A percentile compares a stretch with the other conserved stretches of the same genome.
Conservation (phyloP, 345 rosid species). For the Gossypium ekmanianum region DNA sequence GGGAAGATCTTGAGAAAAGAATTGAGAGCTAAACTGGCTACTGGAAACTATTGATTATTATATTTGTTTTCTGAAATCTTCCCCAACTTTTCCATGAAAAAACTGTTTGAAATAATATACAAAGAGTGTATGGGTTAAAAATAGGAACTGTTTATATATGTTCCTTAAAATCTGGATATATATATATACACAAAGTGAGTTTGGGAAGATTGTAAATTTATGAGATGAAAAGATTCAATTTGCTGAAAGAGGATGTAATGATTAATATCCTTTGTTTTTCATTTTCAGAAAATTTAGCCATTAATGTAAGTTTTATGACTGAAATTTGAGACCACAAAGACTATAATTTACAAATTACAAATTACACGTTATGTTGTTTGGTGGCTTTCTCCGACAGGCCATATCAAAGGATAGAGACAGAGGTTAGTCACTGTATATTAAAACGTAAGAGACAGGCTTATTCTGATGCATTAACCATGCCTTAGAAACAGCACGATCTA, state of each 20-base stretch:
- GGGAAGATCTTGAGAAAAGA: constrained; percentile 77
- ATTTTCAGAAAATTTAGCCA: neutral
- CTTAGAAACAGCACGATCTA: neutral
- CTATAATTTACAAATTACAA: no score
- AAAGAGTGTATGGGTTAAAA: neutral
- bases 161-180: neutral
- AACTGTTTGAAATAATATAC: neutral
- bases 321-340: neutral
- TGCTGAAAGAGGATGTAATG: neutral
- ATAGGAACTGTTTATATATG: neutral
- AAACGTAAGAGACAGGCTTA: no score
- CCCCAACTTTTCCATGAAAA: neutral
- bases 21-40: constrained; percentile 45
- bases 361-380: no score
- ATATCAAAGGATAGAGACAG: neutral
- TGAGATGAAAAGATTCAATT: constrained; percentile 6
- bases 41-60: constrained; percentile 14
- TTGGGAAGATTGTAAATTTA: constrained; percentile 1
- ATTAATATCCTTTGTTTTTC: neutral
- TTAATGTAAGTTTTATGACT: neutral
- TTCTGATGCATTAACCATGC: constrained; percentile 6
- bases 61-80: neutral
- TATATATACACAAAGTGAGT: neutral
- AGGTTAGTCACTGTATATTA: no score
- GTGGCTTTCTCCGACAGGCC: no score